Conservation (phyloP, 148 eudicot species). For the Diospyros lotus region DNA sequence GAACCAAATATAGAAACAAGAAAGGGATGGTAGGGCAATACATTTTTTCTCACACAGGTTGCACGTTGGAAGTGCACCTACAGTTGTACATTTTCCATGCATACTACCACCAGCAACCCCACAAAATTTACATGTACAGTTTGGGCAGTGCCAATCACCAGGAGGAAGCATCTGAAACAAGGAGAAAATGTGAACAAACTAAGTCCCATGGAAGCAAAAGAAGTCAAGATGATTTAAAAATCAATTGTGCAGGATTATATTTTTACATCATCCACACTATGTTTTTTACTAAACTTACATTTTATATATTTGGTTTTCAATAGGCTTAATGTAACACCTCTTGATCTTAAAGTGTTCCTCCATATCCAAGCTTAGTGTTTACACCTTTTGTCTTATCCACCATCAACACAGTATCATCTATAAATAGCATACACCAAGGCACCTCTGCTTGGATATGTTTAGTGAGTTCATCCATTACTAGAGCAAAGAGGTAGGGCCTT, state of each 20-base stretch:
- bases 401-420: too few species aligned
- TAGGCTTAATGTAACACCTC: too few species aligned
- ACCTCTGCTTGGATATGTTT: too few species aligned
- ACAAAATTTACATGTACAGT: slow-evolving; percentile 89
- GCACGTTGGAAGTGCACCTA: slow-evolving; percentile 42
- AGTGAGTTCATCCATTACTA: too few species aligned
- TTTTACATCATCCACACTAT: too few species aligned
- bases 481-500: too few species aligned
- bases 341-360: too few species aligned
- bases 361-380: too few species aligned
- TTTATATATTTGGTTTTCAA: too few species aligned
- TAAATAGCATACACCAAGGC: too few species aligned
- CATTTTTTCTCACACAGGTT: slow-evolving; percentile 82
- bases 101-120: slow-evolving; percentile 37
- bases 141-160: slow-evolving; percentile 97
- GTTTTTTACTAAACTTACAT: too few species aligned
- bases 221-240: background rate
- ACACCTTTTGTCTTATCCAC: too few species aligned
- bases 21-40: slow-evolving; percentile 19
- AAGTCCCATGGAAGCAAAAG: background rate
- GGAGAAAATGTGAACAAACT: slow-evolving; percentile 13
- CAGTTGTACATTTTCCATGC: slow-evolving; percentile 30
- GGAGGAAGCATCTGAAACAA: slow-evolving; percentile 80
- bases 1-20: background rate
- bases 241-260: background rate